Evolutionary conservation across 208 protist species (phyloP).

Genomic region (Crithidia sp.): DNA sequence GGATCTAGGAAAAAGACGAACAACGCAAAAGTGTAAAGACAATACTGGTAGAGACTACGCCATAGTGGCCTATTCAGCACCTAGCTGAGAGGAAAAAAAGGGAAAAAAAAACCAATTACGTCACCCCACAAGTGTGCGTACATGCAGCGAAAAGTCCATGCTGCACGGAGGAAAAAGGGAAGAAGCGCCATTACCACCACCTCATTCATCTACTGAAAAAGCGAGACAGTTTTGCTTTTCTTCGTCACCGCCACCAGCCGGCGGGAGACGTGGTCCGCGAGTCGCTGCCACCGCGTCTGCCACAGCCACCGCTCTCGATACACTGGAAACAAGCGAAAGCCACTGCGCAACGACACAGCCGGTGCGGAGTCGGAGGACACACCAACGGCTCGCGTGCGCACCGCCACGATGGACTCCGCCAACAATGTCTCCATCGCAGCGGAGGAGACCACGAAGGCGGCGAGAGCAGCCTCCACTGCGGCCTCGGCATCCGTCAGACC

Average conservation of each 20-base stretch:
- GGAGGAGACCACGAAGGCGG: constrained; percentile 25
- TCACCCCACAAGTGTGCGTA: not conserved
- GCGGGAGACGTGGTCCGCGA: not conserved
- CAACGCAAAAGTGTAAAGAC: not conserved
- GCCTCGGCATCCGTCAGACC: not conserved
- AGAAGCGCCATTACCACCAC: too few species aligned
- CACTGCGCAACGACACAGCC: not conserved
- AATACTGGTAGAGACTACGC: not conserved
- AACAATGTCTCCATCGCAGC: constrained; percentile 29
- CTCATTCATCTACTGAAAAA: too few species aligned
- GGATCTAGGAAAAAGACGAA: not conserved
- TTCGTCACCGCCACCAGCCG: not conserved
- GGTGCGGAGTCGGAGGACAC: not conserved
- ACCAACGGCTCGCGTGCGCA: constrained; percentile 1
- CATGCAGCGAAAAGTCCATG: too few species aligned
- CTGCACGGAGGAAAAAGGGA: too few species aligned
- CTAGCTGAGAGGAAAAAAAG: not conserved
- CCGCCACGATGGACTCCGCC: constrained; percentile 21
- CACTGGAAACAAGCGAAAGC: constrained; percentile 16
- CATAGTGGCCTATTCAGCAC: not conserved
- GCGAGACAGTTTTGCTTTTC: not conserved
- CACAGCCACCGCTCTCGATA: constrained; percentile 30
- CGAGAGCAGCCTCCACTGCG: constrained; percentile 2
- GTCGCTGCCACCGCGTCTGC: constrained; percentile 17
- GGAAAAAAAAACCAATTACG: not conserved